Evolutionary conservation across 75 land plant genomes (phyloP).

Genomic region (Selaginella tamariscina): DNA sequence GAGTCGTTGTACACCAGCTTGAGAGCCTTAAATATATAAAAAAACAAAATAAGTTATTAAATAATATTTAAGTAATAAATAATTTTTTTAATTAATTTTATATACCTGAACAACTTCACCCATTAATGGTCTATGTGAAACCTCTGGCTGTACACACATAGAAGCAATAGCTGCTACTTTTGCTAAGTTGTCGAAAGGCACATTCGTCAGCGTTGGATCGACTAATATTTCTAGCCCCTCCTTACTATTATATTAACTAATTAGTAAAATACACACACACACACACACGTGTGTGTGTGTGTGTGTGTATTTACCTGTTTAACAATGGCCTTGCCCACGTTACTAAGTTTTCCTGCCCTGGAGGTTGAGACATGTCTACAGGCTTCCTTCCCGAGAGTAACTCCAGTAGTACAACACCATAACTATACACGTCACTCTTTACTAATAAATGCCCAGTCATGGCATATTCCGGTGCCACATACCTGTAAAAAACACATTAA

Average conservation of each 20-base stretch:
- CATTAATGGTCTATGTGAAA: conserved; percentile 10
- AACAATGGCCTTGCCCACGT: conserved; percentile 93
- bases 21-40: too few species aligned
- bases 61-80: too few species aligned
- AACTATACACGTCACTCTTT: conserved; percentile 92
- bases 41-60: too few species aligned
- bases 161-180: conserved; percentile 12
- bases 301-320: too few species aligned
- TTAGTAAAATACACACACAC: too few species aligned
- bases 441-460: conserved; percentile 94
- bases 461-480: conserved; percentile 93
- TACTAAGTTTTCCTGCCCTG: conserved; percentile 85
- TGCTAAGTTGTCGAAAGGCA: conserved; percentile 7
- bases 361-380: conserved; percentile 74
- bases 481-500: conserved; percentile 31
- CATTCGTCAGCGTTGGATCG: conserved; percentile 39
- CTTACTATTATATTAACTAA: too few species aligned
- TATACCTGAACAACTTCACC: conserved; percentile 7
- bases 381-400: conserved; percentile 80
- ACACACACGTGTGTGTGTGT: too few species aligned
- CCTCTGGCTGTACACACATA: conserved; percentile 11
- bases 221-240: conserved; percentile 51
- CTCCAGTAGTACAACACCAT: conserved; percentile 95
- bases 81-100: too few species aligned
- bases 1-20: conserved; percentile 11